Conservation (phyloP, 805 yeast species). For the Vanderwaltozyma polyspora region DNA sequence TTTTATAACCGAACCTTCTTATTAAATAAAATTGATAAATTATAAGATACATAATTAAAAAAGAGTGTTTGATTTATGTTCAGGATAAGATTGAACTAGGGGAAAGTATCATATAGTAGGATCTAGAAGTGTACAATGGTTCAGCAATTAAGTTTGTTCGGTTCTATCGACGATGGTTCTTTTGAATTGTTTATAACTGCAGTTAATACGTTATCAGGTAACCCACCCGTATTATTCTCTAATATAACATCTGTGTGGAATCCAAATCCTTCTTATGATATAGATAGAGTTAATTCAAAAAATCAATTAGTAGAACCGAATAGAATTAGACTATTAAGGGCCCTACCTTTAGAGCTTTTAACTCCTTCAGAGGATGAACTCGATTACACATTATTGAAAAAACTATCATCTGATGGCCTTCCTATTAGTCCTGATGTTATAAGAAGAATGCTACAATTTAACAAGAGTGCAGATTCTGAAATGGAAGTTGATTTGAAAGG, state of each 20-base stretch:
- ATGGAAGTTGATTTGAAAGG: slow-evolving; percentile 2
- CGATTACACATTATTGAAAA: slow-evolving; percentile 13
- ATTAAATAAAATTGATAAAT: too few relatives aligned
- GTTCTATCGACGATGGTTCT: slow-evolving; percentile 21
- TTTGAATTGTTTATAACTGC: slow-evolving; percentile 22
- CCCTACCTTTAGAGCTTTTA: slow-evolving; percentile 12
- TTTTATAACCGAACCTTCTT: too few relatives aligned
- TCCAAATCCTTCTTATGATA: slow-evolving; percentile 19
- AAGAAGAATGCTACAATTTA: neutral
- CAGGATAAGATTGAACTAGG: too few relatives aligned
- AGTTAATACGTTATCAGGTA: slow-evolving; percentile 20
- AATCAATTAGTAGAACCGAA: slow-evolving; percentile 25
- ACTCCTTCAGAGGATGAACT: slow-evolving; percentile 1
- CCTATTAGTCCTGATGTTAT: slow-evolving; percentile 9
- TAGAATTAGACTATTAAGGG: slow-evolving; percentile 19
- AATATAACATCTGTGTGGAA: slow-evolving; percentile 20
- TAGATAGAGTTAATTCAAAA: slow-evolving; percentile 18
- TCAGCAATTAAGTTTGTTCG: slow-evolving; percentile 23
- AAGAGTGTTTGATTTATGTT: too few relatives aligned
- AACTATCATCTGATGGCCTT: slow-evolving; percentile 5
- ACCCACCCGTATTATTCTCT: slow-evolving; percentile 21
- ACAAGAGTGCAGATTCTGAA: slow-evolving; percentile 1
- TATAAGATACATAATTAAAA: too few relatives aligned
- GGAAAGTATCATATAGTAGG: too few relatives aligned
- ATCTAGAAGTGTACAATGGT: too few relatives aligned